Conservation (phyloP, 306 rosid genomes). For the Fragaria iinumae region DNA sequence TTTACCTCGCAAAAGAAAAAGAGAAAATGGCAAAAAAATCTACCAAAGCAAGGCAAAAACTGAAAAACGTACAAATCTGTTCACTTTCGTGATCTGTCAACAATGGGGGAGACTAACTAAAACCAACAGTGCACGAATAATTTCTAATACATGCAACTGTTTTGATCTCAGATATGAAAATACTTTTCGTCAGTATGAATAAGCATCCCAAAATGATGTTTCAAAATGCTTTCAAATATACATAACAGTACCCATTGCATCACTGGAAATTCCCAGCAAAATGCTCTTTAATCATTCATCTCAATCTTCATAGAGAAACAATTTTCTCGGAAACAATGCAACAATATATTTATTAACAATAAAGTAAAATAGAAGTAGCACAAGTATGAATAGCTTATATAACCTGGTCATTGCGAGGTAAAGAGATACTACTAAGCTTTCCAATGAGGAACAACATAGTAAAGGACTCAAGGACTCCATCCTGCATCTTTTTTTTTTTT, state of each 20-base stretch:
- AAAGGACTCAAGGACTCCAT: neutral
- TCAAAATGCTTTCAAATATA: neutral
- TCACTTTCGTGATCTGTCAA: neutral
- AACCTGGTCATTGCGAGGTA: neutral
- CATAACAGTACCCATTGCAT: slow-evolving; percentile 1
- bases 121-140: neutral
- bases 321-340: neutral
- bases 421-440: neutral
- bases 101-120: neutral
- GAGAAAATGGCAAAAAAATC: too few species aligned
- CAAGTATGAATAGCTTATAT: neutral
- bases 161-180: neutral
- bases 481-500: neutral
- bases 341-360: neutral
- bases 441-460: neutral
- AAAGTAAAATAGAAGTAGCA: neutral
- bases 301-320: neutral
- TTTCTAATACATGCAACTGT: neutral
- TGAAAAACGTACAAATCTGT: neutral
- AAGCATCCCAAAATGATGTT: neutral
- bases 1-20: neutral
- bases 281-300: neutral
- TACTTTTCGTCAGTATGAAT: neutral
- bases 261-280: neutral
- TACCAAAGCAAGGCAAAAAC: neutral